A percentile compares a stretch with the other conserved stretches of the same genome.
phyloP scores from a whole-genome alignment of 1,139 yeast genomes.

The Yamadazyma blattariae region DNA sequence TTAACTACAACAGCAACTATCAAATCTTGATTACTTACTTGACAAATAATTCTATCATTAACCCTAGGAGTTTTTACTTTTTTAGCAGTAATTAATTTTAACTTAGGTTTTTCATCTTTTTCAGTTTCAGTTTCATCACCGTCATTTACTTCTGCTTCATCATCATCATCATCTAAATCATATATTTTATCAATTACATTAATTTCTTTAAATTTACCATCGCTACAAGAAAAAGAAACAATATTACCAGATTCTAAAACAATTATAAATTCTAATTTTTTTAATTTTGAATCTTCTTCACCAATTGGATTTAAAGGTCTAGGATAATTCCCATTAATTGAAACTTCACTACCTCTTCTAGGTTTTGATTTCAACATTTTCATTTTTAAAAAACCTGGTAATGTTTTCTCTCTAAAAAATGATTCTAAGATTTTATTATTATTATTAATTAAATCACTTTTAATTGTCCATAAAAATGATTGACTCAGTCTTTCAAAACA shows the following conservation, averaged over 20 bases:
- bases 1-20: slow-evolving; percentile 64
- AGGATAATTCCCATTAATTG: slow-evolving; percentile 38
- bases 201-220: slow-evolving; percentile 34
- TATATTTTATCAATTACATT: slow-evolving; percentile 26
- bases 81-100: slow-evolving; percentile 47
- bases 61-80: slow-evolving; percentile 69
- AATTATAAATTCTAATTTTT: slow-evolving; percentile 30
- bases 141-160: slow-evolving; percentile 1
- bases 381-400: slow-evolving; percentile 48
- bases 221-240: slow-evolving; percentile 45
- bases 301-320: slow-evolving; percentile 6
- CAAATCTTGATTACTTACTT: slow-evolving; percentile 49
- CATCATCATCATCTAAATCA: slow-evolving; percentile 10
- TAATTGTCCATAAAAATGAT: slow-evolving; percentile 53
- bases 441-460: slow-evolving; percentile 17
- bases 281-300: slow-evolving; percentile 11
- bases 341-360: slow-evolving; percentile 28
- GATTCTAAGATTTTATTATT: slow-evolving; percentile 47
- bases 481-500: slow-evolving; percentile 57
- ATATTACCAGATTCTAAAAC: slow-evolving; percentile 45
- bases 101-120: slow-evolving; percentile 1
- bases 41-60: slow-evolving; percentile 66
- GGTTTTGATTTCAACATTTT: slow-evolving; percentile 27
- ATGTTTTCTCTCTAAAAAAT: slow-evolving; percentile 57
- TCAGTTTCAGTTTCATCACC: not conserved